Evolutionary conservation across 768 basidiomycete species (phyloP), one percentile per base, ranked within the genome.

Genomic region (Clavulina sp.): DNA sequence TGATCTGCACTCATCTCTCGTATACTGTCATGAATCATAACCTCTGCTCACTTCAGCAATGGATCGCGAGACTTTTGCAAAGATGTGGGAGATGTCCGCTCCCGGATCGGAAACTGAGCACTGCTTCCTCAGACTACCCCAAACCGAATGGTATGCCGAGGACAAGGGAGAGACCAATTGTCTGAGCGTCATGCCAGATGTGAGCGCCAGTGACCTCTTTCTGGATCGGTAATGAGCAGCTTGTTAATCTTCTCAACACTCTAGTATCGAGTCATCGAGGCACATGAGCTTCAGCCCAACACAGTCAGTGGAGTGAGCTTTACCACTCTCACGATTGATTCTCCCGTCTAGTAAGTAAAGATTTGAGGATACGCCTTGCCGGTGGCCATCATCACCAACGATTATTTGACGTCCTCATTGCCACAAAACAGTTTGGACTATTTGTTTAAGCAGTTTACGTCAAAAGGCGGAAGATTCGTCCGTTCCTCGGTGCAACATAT

Each of bases 1-100:
- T 61, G n/a, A 23, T 1, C 4, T 29, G 5, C 34, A n/a, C 6
- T 26, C n/a, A 1, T 18, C 30, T 43, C 1, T 6, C 48, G 16
- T 21, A 1, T 34, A 29, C 16, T 4, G n/a, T 21, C 9, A 16
- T 13, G 0, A 4, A 5, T 16, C 26, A 26, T 18, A 19, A 51
- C 23, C 19, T n/a, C 28, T 41, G 19, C 28, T 34, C 24, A 31
- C 2, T 2, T 5, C 56, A 87, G 83, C 67, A 9, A 68, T 84
- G 56, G 81, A 86, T 60, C 65, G 72, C 51, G 78, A 77, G 53
- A 87, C 84, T 1, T 85, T 89, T 62, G 63, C 78, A n/a, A 67
- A 65, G 3, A 75, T 88, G 74, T 84, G 81, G 81, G 66, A 73
- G 52, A 67, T 86, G 56, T 85, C 84, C 0, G 71, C 69, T 3